phyloP scores from a whole-genome alignment of 2,329 filamentous ascomycete species.

The Trichoderma gracile region DNA sequence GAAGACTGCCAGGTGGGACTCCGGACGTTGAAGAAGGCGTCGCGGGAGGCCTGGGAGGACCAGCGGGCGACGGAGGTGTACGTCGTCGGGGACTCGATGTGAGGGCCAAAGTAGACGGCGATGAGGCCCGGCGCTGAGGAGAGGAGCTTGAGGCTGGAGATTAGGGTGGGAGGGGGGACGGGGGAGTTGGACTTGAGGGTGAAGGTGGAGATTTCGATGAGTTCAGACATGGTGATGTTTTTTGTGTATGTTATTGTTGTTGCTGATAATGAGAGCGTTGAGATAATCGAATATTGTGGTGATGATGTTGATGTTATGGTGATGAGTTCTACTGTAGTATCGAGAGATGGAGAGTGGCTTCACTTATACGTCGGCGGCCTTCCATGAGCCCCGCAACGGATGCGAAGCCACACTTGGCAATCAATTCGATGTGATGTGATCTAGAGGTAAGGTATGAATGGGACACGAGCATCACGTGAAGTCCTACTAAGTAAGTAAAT shows the following conservation, averaged over 20 bases:
- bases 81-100: slow-evolving; percentile 38
- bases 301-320: no score
- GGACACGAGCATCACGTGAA: no score
- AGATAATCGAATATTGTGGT: no score
- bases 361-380: no score
- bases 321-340: no score
- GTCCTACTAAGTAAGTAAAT: no score
- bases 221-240: slow-evolving; percentile 33
- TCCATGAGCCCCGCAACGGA: no score
- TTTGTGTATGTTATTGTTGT: neutral
- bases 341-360: no score
- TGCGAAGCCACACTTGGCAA: no score
- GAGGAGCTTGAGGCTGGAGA: slow-evolving; percentile 35
- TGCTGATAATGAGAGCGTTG: no score
- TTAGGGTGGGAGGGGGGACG: slow-evolving; percentile 33
- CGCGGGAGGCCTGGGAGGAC: slow-evolving; percentile 38
- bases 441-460: no score
- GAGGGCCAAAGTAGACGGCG: slow-evolving; percentile 40
- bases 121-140: slow-evolving; percentile 38
- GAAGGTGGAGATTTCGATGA: slow-evolving; percentile 38
- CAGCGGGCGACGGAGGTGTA: slow-evolving; percentile 41
- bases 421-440: no score
- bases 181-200: slow-evolving; percentile 36
- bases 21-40: slow-evolving; percentile 42
- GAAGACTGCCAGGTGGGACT: slow-evolving; percentile 43